Conservation (phyloP, 2,329 filamentous ascomycete species). For the Rasamsonia emersonii region DNA sequence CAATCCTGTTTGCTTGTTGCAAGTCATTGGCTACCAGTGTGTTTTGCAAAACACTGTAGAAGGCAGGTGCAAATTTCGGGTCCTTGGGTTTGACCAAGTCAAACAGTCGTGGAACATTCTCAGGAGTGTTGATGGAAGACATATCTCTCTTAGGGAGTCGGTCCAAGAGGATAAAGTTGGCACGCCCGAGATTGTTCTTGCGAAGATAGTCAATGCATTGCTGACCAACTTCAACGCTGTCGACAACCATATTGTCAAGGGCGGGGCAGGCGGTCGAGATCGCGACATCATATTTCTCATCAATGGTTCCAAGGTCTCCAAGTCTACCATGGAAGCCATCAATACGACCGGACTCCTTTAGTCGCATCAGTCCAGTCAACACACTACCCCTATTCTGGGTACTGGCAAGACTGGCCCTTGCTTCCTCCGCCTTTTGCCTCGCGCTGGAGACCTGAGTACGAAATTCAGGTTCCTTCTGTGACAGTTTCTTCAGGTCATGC, state of each 20-base stretch:
- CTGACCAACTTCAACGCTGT: constrained; percentile 90
- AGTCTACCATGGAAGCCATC: constrained; percentile 94
- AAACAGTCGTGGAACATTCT: constrained; percentile 85
- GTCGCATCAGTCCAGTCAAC: constrained; percentile 79
- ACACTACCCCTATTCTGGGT: constrained; percentile 93
- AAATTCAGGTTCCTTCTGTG: constrained; percentile 69
- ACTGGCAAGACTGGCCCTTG: constrained; percentile 77
- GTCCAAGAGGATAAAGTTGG: constrained; percentile 94
- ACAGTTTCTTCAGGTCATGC: constrained; percentile 62
- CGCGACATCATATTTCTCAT: constrained; percentile 91
- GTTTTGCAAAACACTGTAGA: constrained; percentile 92
- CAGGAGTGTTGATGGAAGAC: constrained; percentile 73
- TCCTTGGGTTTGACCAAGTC: constrained; percentile 87
- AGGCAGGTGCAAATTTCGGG: constrained; percentile 77
- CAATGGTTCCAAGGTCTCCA: constrained; percentile 88
- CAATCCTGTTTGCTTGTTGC: constrained; percentile 93
- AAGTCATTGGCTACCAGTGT: constrained; percentile 89
- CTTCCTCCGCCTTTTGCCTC: constrained; percentile 92
- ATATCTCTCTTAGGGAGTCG: constrained; percentile 73
- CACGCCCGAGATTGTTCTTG: constrained; percentile 93
- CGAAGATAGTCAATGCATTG: constrained; percentile 96
- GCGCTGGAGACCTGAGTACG: constrained; percentile 79
- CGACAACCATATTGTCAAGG: constrained; percentile 93
- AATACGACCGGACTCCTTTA: constrained; percentile 92
- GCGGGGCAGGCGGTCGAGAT: constrained; percentile 91